A percentile compares a stretch with the other conserved stretches of the same genome.
Evolutionary conservation across 1,284 basidiomycete genomes (phyloP).

Genomic region (Leucoagaricus sp.): DNA sequence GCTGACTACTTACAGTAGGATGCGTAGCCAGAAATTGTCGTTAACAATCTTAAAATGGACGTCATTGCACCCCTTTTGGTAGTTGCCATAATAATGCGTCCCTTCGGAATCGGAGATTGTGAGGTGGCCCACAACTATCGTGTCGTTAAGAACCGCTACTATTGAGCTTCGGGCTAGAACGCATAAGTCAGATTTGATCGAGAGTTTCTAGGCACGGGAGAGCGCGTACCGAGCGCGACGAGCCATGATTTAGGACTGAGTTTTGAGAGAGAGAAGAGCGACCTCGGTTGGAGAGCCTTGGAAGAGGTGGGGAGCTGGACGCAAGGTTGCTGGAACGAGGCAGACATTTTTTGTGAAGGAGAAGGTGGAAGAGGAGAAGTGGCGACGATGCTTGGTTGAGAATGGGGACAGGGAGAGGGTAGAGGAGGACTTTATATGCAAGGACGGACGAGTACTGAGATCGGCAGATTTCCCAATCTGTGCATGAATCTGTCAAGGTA

Average conservation of each 20-base stretch:
- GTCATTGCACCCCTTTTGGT: conserved; percentile 51
- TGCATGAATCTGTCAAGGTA: conserved; percentile 22
- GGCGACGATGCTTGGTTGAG: conserved; percentile 20
- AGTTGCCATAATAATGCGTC: conserved; percentile 56
- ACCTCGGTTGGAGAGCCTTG: conserved; percentile 41
- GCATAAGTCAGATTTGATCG: conserved; percentile 5
- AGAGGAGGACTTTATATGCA: conserved; percentile 45
- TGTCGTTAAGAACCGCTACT: conserved; percentile 56
- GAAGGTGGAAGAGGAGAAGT: conserved; percentile 25
- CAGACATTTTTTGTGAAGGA: conserved; percentile 32
- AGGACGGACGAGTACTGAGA: conserved; percentile 34
- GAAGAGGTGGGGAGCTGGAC: conserved; percentile 41
- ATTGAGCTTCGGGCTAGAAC: conserved; percentile 62
- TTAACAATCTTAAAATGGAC: conserved; percentile 68
- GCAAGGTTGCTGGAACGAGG: conserved; percentile 37
- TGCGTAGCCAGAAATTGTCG: conserved; percentile 80
- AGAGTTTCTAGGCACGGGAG: conserved; percentile 2
- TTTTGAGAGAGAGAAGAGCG: conserved; percentile 40
- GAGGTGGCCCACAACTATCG: conserved; percentile 60
- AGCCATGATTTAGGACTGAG: conserved; percentile 48
- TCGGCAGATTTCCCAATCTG: conserved; percentile 32
- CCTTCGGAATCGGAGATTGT: conserved; percentile 64
- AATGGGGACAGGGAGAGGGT: conserved; percentile 20
- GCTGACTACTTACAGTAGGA: conserved; percentile 54
- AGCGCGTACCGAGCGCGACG: conserved; percentile 41